Evolutionary conservation across 805 yeast genomes (phyloP).

Genomic region (Candida ovalis): DNA sequence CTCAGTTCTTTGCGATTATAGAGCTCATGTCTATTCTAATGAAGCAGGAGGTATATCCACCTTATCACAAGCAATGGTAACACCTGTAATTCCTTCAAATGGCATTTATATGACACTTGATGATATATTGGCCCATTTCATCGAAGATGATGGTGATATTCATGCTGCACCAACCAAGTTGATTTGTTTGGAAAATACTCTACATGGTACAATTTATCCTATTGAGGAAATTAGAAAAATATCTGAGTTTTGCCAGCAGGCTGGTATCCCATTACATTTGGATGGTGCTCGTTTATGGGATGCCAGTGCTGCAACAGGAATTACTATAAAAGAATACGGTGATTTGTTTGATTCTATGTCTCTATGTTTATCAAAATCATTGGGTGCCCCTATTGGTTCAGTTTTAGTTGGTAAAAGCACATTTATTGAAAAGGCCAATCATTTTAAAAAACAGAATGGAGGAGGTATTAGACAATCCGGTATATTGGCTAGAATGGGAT

Average conservation of each 20-base stretch:
- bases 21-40: conserved; percentile 77
- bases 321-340: conserved; percentile 67
- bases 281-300: conserved; percentile 97
- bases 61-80: conserved; percentile 87
- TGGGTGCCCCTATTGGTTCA: conserved; percentile 94
- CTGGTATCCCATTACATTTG: conserved; percentile 64
- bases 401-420: conserved; percentile 65
- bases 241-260: conserved; percentile 60
- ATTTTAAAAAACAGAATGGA: conserved; percentile 87
- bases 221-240: conserved; percentile 71
- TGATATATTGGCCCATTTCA: conserved; percentile 60
- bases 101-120: conserved; percentile 76
- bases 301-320: conserved; percentile 73
- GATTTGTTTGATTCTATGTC: conserved; percentile 83
- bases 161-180: conserved; percentile 87
- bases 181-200: conserved; percentile 81
- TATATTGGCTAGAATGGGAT: conserved; percentile 74
- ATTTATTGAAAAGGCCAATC: conserved; percentile 68
- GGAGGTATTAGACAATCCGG: conserved; percentile 94
- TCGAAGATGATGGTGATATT: conserved; percentile 75
- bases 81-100: conserved; percentile 74
- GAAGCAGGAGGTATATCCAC: conserved; percentile 94
- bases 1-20: conserved; percentile 78
- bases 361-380: conserved; percentile 80
- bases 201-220: conserved; percentile 81